Evolutionary conservation across 2,329 filamentous ascomycete genomes (phyloP).

Genomic region (Aspergillus chevalieri): DNA sequence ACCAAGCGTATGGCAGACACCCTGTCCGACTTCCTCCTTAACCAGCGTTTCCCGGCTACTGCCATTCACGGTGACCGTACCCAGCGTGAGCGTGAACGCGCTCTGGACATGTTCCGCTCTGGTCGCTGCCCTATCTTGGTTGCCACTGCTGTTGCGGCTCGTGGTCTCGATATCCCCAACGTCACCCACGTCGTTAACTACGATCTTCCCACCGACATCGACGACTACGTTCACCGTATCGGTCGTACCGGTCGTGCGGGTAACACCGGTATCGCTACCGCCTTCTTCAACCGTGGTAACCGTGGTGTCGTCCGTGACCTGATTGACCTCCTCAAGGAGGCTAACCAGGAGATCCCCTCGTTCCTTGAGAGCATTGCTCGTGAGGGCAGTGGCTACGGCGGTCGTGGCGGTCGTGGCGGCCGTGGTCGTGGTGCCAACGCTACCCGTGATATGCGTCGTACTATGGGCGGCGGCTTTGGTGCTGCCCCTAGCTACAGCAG

Average conservation of each 20-base stretch:
- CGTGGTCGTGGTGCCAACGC: constrained; percentile 57
- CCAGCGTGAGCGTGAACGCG: constrained; percentile 96
- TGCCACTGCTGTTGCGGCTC: constrained; percentile 90
- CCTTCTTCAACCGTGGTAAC: constrained; percentile 99
- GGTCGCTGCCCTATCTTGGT: constrained; percentile 94
- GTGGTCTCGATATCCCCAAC: constrained; percentile 88
- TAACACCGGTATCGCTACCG: constrained; percentile 96
- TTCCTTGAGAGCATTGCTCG: constrained; percentile 98
- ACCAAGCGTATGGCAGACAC: constrained; percentile 99
- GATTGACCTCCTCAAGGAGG: constrained; percentile 96
- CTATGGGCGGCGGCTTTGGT: constrained; percentile 39
- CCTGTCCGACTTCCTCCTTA: constrained; percentile 95
- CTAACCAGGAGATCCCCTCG: constrained; percentile 88
- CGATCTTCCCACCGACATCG: constrained; percentile 96
- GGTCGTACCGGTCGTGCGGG: constrained; percentile 99
- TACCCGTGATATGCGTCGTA: constrained; percentile 87
- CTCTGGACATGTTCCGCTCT: constrained; percentile 94
- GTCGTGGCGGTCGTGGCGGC: constrained; percentile 66
- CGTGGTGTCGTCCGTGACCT: constrained; percentile 94
- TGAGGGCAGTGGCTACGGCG: constrained; percentile 76
- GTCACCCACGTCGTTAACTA: constrained; percentile 99
- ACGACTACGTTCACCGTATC: constrained; percentile 98
- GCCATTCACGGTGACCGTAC: constrained; percentile 98
- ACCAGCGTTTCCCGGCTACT: constrained; percentile 95
- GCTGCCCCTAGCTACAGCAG: constrained; percentile 30